Evolutionary conservation across 2,329 filamentous ascomycete species (phyloP), one percentile per base, ranked within the genome.

Genomic region (Scedosporium dehoogii): DNA sequence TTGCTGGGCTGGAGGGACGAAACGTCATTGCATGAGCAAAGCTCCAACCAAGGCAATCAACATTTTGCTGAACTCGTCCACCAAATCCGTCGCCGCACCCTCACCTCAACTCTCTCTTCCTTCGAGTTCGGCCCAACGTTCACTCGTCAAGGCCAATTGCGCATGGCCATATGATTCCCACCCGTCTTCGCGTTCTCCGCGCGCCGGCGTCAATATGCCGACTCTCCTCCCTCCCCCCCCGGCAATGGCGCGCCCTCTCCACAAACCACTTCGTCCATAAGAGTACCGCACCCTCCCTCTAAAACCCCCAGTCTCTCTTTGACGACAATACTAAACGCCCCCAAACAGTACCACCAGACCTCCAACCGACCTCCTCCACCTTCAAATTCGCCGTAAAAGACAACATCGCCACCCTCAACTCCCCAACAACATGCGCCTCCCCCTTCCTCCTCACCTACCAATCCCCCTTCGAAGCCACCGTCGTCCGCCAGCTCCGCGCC

Each of bases 391-490:
- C 86, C 4, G 78, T 92, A 61, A 92, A 92, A 71, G 89, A 92
- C 75, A 92, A 92, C 70, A 91, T 92, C 66, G 83, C 86, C 61
- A 89, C 87, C 0, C 72, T 71, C 21, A 75, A 80, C 41, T 74
- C 84, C n/a, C 81, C 83, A 1, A 96, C 92, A 25, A 96, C 92
- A 75, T 96, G 92, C 74, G 90, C 86, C 66, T 97, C 93, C 2
- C 77, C 77, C 21, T 89, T 91, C 62, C 83, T 97, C 48, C 71
- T 79, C n/a, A 79, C 78, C 65, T 90, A 92, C 73, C 76, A 73
- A 42, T 91, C 89, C 64, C 90, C 92, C 3, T 93, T 89, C 73
- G 85, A 92, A 71, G 91, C 93, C 18, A 93, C 90, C 7, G 86
- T 97, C 18, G 85, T 96, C 41, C 76, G 80, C 60, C 83, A 87